These are phyloP conservation scores for Marchantia paleacea DNA, from an alignment of 225 moss, liverwort and hornwort genomes.

Conservation along the genomic window DNA sequence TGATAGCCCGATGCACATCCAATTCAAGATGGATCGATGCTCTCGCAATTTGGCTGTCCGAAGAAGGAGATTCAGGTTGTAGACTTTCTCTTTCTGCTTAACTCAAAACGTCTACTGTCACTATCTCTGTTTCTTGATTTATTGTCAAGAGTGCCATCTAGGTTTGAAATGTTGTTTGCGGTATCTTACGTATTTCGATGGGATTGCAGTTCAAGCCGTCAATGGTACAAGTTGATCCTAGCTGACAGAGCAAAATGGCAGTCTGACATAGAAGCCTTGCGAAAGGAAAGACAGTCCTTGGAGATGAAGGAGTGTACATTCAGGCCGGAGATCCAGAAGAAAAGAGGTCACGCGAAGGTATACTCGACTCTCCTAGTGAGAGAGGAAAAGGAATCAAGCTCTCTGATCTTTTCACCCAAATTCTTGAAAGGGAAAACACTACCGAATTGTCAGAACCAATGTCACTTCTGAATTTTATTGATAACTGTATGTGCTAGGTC, in stretches of 20 bases:
- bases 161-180: neutral
- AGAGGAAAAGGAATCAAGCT: neutral
- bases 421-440: constrained; percentile 21
- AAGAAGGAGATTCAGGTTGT: constrained; percentile 75
- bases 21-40: constrained; percentile 81
- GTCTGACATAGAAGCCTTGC: constrained; percentile 63
- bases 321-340: constrained; percentile 68
- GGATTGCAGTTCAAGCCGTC: constrained; percentile 62
- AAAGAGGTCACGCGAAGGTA: constrained; percentile 54
- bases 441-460: constrained; percentile 23
- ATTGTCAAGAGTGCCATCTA: neutral
- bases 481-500: constrained; percentile 21
- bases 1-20: constrained; percentile 46
- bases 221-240: constrained; percentile 87
- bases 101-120: neutral
- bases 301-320: constrained; percentile 98
- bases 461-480: neutral
- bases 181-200: neutral
- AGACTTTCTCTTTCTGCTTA: neutral
- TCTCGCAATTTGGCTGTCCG: constrained; percentile 74
- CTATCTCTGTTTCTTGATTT: neutral
- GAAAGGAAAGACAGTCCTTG: constrained; percentile 63
- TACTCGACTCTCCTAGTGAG: neutral
- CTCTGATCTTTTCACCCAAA: neutral
- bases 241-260: constrained; percentile 71